Evolutionary conservation across 192 early-diverging fungal genomes (phyloP).

Genomic region (Entomortierella lignicola): DNA sequence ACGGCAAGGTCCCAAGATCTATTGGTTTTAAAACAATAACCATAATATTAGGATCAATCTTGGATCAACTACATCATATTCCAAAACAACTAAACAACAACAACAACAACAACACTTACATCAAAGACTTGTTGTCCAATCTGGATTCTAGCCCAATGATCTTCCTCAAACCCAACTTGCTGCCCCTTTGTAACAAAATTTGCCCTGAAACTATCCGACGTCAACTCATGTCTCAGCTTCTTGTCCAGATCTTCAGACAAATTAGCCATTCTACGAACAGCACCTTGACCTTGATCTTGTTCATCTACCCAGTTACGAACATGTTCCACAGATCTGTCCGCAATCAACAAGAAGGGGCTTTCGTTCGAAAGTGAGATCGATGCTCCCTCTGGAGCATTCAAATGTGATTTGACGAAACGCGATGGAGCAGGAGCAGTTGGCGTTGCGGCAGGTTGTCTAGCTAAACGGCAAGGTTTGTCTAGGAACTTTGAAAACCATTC

Average conservation of each 20-base stretch:
- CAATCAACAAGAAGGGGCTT: slow-evolving; percentile 77
- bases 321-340: slow-evolving; percentile 64
- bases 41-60: no score
- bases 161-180: slow-evolving; percentile 71
- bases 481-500: slow-evolving; percentile 60
- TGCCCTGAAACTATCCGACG: slow-evolving; percentile 69
- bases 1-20: slow-evolving; percentile 69
- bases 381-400: slow-evolving; percentile 38
- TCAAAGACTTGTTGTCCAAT: slow-evolving; percentile 63
- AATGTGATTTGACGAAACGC: slow-evolving; percentile 53
- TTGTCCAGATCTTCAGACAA: slow-evolving; percentile 11
- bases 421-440: slow-evolving; percentile 8
- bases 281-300: slow-evolving; percentile 38
- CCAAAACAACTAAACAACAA: no score
- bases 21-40: background rate
- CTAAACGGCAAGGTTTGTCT: slow-evolving; percentile 55
- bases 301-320: slow-evolving; percentile 65
- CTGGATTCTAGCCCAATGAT: slow-evolving; percentile 64
- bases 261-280: slow-evolving; percentile 37
- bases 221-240: slow-evolving; percentile 37
- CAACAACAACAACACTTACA: no score
- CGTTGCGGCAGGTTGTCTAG: slow-evolving; percentile 41
- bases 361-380: slow-evolving; percentile 76
- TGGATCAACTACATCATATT: no score
- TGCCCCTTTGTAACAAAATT: slow-evolving; percentile 73